Base-by-base conservation (phyloP, 1,139 yeast genomes). In the Candida glucosophila region DNA sequence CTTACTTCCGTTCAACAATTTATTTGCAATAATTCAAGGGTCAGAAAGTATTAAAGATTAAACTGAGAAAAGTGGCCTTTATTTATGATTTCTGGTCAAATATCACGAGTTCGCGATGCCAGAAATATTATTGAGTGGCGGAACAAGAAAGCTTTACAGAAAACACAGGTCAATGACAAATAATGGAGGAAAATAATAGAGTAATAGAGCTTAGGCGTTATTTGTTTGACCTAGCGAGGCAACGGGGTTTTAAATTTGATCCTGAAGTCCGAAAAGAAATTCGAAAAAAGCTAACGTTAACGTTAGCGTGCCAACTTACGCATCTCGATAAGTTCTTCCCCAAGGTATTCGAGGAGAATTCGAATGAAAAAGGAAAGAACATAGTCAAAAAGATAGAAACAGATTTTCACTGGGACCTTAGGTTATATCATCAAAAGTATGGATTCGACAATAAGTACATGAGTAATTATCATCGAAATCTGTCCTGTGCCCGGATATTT, bases 401-500 rank as follows among this genome's bases (percentile, higher is more conserved):
- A 23, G 57, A 65, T n/a, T 49, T 54, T 27, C 47, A 53, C 18
- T 59, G 67, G 66, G 51, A 47, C 36, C 49, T 52, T 27, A 30
- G 50, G 18, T 45, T 50, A 17, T 55, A 58, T 36, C 49, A 58
- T 41, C 47, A 47, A 26, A 26, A 40, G 29, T 30, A 27, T 11
- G 34, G 51, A 30, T 49, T 44, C 19, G 39, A 46, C 5, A 39
- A 38, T 15, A 41, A 41, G 25, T 40, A 39, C 15, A 39, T 49
- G n/a, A 55, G 52, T 23, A 44, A 43, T 28, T 57, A 52, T 32
- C 94, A 83, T 43, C 68, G 73, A 9, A 70, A 76, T 19, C 62
- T 80, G 48, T 81, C 93, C 0, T 85, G 95, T 51, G 81, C 86
- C 2, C 60, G 80, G 18, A 74, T 77, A 28, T 80, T 85, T 41